Conservation (phyloP, 192 early-diverging fungal species). For the Mortierella claussenii region DNA sequence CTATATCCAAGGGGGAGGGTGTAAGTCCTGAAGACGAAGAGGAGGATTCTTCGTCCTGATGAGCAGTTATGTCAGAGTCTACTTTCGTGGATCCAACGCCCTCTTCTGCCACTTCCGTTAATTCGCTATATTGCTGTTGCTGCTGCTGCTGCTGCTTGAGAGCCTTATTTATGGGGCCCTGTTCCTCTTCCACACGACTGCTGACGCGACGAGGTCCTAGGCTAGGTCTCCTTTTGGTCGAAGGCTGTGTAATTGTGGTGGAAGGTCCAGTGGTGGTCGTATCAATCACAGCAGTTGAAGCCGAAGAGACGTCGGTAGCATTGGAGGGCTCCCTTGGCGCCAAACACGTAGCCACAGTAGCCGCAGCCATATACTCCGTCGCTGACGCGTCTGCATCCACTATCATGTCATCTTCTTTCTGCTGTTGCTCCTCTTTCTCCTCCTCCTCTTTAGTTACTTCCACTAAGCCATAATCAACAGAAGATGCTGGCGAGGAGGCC, state of each 20-base stretch:
- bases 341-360: slow-evolving; percentile 28
- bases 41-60: background rate
- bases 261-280: slow-evolving; percentile 11
- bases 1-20: slow-evolving; percentile 10
- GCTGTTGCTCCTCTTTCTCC: background rate
- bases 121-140: no score
- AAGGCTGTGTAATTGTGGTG: background rate
- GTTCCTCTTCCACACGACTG: slow-evolving; percentile 35
- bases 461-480: background rate
- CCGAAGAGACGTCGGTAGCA: no score
- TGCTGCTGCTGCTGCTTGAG: no score
- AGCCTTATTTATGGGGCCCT: background rate
- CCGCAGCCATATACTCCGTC: slow-evolving; percentile 28
- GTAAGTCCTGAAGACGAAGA: background rate
- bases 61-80: background rate
- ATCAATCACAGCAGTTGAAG: background rate
- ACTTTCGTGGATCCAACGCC: background rate
- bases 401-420: slow-evolving; percentile 2
- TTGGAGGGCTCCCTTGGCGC: slow-evolving; percentile 2
- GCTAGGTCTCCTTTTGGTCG: slow-evolving; percentile 11
- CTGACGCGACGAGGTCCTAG: slow-evolving; percentile 42
- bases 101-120: no score
- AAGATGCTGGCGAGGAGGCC: background rate
- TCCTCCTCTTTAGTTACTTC: background rate
- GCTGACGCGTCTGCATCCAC: slow-evolving; percentile 22